Evolutionary conservation across 208 protist genomes (phyloP), one percentile per base, ranked within the genome.

Genomic region (Giardia duodenalis): DNA sequence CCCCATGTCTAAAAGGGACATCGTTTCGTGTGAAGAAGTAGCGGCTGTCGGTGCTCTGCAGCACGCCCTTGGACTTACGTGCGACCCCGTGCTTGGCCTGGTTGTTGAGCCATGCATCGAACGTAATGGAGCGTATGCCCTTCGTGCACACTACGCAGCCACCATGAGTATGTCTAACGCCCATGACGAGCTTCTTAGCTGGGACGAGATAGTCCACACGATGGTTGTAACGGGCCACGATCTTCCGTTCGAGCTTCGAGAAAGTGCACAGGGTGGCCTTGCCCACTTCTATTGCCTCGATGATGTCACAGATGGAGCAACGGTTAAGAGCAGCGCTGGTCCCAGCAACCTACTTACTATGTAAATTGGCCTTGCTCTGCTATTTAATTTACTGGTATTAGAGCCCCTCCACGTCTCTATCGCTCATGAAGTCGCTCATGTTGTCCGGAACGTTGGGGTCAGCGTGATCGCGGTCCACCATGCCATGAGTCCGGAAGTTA

Each of bases 101-200:
- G 95, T 95, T n/a, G 92, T 95, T 89, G 93, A 95, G n/a, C 95
- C 95, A 30, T 95, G 95, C 92, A 95, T 95, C 46, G 93, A 95
- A 86, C 46, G 94, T 43, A 95, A 95, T 90, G 94, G 92, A 0
- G 67, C 93, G 57, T 93, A 47, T 47, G 94, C 94, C n/a, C 45
- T 67, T 43, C 2, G 42, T 48, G 88, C 88, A 67, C 44, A 91
- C 44, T 2, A 2, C n/a, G n/a, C 43, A n/a, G 88, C 43, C 43
- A 30, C 4, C 2, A 4, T 91, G 2, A 45, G 44, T 43, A 1
- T 91, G 10, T 2, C 88, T 91, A 45, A 45, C 0, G 44, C 45
- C n/a, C 45, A 47, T 91, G 88, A 91, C 10, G 2, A 91, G n/a
- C 45, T 47, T 2, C 2, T 47, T 2, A 47, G 43, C 47, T 91